Conservation (phyloP, 2,329 filamentous ascomycete genomes). For the Verticillium nubilum region DNA sequence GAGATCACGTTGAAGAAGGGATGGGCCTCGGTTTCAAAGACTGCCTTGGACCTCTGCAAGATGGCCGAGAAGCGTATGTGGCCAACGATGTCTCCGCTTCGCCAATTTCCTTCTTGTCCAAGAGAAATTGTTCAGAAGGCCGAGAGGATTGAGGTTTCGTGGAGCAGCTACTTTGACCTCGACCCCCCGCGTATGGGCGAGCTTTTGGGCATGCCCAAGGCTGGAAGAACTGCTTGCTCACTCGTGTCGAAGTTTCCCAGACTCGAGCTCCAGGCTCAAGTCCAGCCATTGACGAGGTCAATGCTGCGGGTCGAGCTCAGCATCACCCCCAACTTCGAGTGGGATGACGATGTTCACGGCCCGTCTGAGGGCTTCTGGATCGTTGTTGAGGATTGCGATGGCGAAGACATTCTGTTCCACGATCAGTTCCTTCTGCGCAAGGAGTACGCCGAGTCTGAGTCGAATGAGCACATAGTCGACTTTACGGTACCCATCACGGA, state of each 20-base stretch:
- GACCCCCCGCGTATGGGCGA: slow-evolving; percentile 96
- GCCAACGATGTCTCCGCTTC: slow-evolving; percentile 94
- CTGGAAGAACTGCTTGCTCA: slow-evolving; percentile 77
- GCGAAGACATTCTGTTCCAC: slow-evolving; percentile 91
- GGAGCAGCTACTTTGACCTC: slow-evolving; percentile 90
- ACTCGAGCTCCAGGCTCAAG: slow-evolving; percentile 86
- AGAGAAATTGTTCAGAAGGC: slow-evolving; percentile 86
- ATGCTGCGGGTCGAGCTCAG: slow-evolving; percentile 87
- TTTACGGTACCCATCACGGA: slow-evolving; percentile 96
- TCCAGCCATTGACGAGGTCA: slow-evolving; percentile 90
- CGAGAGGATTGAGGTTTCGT: slow-evolving; percentile 90
- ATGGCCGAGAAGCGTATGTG: slow-evolving; percentile 99
- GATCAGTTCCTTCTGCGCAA: slow-evolving; percentile 90
- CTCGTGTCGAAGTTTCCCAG: slow-evolving; percentile 90
- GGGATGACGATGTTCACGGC: slow-evolving; percentile 88
- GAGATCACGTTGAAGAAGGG: slow-evolving; percentile 97
- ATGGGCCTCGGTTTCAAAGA: slow-evolving; percentile 90
- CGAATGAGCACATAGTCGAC: slow-evolving; percentile 91
- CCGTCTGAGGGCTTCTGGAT: slow-evolving; percentile 94
- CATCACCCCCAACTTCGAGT: slow-evolving; percentile 91
- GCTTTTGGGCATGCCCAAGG: slow-evolving; percentile 82
- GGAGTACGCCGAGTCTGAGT: slow-evolving; percentile 78
- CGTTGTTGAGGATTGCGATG: slow-evolving; percentile 93
- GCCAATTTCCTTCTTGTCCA: slow-evolving; percentile 81
- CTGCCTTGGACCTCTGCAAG: slow-evolving; percentile 90